Base-by-base conservation (phyloP, 495 filamentous ascomycete species). In the Sabuloglossum arenarium region DNA sequence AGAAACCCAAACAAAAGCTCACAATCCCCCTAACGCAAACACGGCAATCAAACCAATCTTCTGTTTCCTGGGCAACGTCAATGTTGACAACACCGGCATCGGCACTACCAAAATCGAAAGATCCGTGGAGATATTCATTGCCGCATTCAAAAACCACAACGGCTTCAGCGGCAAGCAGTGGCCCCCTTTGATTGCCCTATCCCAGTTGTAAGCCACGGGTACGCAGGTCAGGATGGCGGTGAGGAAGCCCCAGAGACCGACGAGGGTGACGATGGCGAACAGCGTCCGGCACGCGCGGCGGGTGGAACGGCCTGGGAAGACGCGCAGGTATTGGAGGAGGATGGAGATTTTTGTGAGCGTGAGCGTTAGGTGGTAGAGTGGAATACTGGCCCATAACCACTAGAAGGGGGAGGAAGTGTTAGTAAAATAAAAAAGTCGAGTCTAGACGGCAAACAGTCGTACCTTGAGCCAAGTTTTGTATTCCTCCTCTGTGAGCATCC, bases 1-100 rank as follows among this genome's bases (percentile, higher is more conserved):
- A n/a, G n/a, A n/a, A n/a, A n/a, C n/a, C n/a, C n/a, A 63, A 34
- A 19, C 3, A 5, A 16, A 29, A 34, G 21, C 50, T 29, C 24
- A 53, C 50, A 79, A 70, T 60, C 68, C 70, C 56, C 79, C 79
- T 0, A 81, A 65, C 1, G 69, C 68, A 59, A 82, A 81, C 19
- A 80, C 69, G 19, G 70, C 60, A 51, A 78, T 67, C 12, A 82
- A 61, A 0, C 68, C 71, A 27, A 68, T 19, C 60, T 77, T 81
- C 58, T 79, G 76, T 42, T 64, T 63, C 16, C 61, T 65, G 0
- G 71, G 74, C 6, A 80, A 63, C 34, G 75, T 71, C 11, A 79
- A 63, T 11, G 70, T 61, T 31, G 67, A 71, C 42, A 81, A 69
- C 0, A 75, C 64, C 1, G 73, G 75, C 68, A 81, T 75, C 3